Percentiles rank a stretch among this genome's conserved stretches.
Conservation (phyloP, 2,329 filamentous ascomycete genomes). For the Monosporascus cannonballus region DNA sequence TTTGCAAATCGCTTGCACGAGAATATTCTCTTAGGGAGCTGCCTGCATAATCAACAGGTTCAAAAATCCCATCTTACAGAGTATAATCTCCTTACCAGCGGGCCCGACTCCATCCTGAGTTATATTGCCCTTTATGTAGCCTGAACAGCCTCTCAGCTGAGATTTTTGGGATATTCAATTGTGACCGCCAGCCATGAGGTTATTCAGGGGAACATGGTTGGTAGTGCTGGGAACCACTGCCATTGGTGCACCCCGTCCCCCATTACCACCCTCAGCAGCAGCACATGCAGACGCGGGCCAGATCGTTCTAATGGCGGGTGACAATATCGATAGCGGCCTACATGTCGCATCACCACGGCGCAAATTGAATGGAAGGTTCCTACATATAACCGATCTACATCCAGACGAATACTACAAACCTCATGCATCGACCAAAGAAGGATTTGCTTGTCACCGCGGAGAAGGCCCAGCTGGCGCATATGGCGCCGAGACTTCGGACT, state of each 20-base stretch:
- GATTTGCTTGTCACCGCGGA: constrained; percentile 71
- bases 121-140: neutral
- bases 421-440: constrained; percentile 64
- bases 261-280: neutral
- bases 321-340: constrained; percentile 10
- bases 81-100: no score
- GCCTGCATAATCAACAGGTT: no score
- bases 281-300: constrained; percentile 7
- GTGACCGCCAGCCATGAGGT: constrained; percentile 15
- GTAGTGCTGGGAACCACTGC: constrained; percentile 19
- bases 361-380: constrained; percentile 66
- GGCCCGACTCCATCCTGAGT: no score
- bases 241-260: constrained; percentile 16
- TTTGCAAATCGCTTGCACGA: no score
- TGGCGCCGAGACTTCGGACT: constrained; percentile 81
- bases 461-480: constrained; percentile 72
- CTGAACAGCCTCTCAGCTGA: neutral
- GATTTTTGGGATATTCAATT: no score
- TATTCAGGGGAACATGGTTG: constrained; percentile 10
- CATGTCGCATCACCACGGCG: constrained; percentile 21
- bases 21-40: no score
- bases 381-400: constrained; percentile 91
- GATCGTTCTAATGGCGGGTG: constrained; percentile 19
- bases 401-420: constrained; percentile 82
- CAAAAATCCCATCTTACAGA: no score